Base-by-base conservation (phyloP, 345 rosid genomes). In the Linum lewisii region DNA sequence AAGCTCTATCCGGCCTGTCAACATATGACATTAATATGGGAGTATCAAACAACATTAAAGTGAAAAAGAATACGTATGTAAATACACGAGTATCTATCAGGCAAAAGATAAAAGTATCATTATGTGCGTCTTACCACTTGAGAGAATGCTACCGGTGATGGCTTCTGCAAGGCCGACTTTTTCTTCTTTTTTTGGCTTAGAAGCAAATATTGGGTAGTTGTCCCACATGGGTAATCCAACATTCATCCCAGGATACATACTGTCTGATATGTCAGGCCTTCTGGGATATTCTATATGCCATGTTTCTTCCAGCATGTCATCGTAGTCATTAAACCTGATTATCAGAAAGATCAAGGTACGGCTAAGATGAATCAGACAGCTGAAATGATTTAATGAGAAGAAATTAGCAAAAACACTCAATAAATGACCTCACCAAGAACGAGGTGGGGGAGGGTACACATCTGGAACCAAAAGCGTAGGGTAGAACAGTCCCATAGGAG, bases 131-230 rank as follows among this genome's bases (percentile, higher is more conserved):
- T 79, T 18, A 89, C 99, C 99, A 32, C 85, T 77, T 51, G 88
- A 87, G 69, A 89, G 97, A 67, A 93, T 82, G 79, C 97, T 93
- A 67, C 78, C 73, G 22, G 83, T 71, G 66, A 89, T 82, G 55
- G 95, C 99, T 79, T 93, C 94, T 16, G 99, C 97, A 23, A 93
- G 88, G 70, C 99, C 94, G 69, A 89, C 82, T 69, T 85, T 93
- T 77, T 93, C 99, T 81, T 85, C 99, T 68, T 82, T 93, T 77
- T 82, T 89, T 34, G 95, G 86, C 75, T 83, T 87, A 50, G 69
- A 59, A 64, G 82, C 62, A 34, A 82, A 80, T 63, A 77, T 66
- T 21, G 85, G 81, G 67, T 77, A 85, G 73, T 68, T 85, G 52
- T 89, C 97, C 97, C 97, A 88, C 83, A 93, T 70, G n/a, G 89